phyloP scores from a whole-genome alignment of 148 eudicot genomes.

The Camellia sinensis region DNA sequence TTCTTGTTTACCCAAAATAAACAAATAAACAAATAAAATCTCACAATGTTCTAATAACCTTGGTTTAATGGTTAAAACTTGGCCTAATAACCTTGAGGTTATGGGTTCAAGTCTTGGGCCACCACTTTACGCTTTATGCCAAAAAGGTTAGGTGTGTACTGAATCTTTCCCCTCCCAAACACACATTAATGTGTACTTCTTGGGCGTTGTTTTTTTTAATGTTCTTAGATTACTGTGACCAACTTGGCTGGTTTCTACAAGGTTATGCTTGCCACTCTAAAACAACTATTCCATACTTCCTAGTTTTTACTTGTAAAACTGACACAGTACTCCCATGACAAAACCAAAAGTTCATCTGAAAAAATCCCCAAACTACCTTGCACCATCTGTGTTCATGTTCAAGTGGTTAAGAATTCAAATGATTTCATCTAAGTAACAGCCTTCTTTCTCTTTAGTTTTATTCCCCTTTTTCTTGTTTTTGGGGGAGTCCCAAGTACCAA shows the following conservation, averaged over 20 bases:
- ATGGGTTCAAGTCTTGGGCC: too few species aligned
- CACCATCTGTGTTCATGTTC: not conserved
- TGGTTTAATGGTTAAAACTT: too few species aligned
- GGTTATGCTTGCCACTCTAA: not conserved
- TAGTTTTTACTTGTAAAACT: not conserved
- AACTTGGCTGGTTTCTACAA: not conserved
- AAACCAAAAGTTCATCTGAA: not conserved
- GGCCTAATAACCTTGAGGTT: too few species aligned
- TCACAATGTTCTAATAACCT: not conserved
- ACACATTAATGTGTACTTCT: too few species aligned
- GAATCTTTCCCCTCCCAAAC: too few species aligned
- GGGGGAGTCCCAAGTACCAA: not conserved
- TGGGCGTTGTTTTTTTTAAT: too few species aligned
- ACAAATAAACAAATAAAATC: not conserved
- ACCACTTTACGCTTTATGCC: too few species aligned
- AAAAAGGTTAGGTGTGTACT: too few species aligned
- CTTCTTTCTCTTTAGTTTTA: not conserved
- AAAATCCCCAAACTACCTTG: not conserved
- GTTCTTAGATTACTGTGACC: not conserved
- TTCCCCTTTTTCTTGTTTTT: not conserved
- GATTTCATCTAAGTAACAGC: not conserved
- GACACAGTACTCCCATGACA: not conserved
- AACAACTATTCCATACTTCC: not conserved
- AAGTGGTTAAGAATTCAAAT: not conserved
- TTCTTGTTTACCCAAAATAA: not conserved